phyloP scores from a whole-genome alignment of 2,329 filamentous ascomycete genomes.

The Seiridium unicorne region DNA sequence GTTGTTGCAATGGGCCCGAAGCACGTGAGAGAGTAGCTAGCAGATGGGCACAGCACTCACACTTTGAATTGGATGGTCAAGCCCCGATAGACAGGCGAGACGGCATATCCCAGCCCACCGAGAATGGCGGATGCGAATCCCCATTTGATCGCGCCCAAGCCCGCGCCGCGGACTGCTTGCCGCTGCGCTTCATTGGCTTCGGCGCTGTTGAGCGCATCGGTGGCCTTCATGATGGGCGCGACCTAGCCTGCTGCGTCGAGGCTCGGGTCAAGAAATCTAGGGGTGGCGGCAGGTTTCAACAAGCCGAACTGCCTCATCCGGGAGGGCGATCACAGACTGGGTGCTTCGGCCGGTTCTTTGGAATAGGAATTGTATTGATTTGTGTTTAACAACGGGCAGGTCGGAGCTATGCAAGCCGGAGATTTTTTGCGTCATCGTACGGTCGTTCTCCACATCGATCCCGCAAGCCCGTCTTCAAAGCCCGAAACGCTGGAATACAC shows the following conservation, averaged over 20 bases:
- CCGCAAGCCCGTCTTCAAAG: background rate
- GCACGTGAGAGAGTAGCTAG: background rate
- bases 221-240: constrained; percentile 28
- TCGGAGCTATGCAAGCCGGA: background rate
- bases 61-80: constrained; percentile 76
- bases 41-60: constrained; percentile 42
- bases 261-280: too few species aligned
- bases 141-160: constrained; percentile 70
- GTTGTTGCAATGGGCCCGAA: background rate
- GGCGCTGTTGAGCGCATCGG: constrained; percentile 59
- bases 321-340: too few species aligned
- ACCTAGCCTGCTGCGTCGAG: background rate
- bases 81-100: constrained; percentile 70
- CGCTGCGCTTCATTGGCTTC: constrained; percentile 70
- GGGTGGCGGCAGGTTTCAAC: too few species aligned
- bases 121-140: constrained; percentile 63
- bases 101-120: constrained; percentile 59
- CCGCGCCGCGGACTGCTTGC: constrained; percentile 68
- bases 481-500: background rate
- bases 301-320: too few species aligned
- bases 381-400: background rate
- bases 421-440: constrained; percentile 7
- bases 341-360: too few species aligned
- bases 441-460: background rate
- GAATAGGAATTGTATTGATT: background rate